Conservation (phyloP, 225 moss, liverwort and hornwort genomes). For the Sphagnum tenellum region DNA sequence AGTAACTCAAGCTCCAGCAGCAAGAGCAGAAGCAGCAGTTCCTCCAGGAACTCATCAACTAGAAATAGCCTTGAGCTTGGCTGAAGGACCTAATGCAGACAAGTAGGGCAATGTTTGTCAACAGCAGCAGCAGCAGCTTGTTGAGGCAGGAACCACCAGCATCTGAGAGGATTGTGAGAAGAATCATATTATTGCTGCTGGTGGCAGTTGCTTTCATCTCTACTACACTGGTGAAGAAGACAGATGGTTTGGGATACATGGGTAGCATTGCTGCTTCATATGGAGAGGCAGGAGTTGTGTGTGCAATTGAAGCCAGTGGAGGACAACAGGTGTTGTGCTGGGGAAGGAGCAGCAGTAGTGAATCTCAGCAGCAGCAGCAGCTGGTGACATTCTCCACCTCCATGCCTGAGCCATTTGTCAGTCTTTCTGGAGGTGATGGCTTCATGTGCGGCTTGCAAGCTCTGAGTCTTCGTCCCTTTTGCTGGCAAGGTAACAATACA, state of each 20-base stretch:
- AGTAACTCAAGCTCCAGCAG: too few species aligned
- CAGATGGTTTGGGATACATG: constrained; percentile 32
- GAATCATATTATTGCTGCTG: too few species aligned
- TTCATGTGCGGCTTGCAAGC: constrained; percentile 47
- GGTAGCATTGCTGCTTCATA: constrained; percentile 51
- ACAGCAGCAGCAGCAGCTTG: too few species aligned
- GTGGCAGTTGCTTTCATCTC: neutral
- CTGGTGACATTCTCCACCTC: constrained; percentile 25
- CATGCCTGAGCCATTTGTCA: constrained; percentile 21
- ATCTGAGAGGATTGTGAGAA: too few species aligned
- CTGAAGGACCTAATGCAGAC: too few species aligned
- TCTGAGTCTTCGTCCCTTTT: constrained; percentile 15
- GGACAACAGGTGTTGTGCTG: constrained; percentile 47
- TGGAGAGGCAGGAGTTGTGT: constrained; percentile 31
- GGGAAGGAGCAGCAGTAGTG: constrained; percentile 21
- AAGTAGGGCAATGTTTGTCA: too few species aligned
- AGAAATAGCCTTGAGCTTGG: too few species aligned
- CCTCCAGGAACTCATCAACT: too few species aligned
- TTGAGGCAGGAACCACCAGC: too few species aligned
- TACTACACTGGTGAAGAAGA: neutral
- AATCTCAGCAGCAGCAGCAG: neutral
- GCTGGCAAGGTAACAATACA: constrained; percentile 44
- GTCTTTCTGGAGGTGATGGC: constrained; percentile 42
- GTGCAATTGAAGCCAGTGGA: constrained; percentile 54
- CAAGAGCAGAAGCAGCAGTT: too few species aligned